Conservation (phyloP, 371 early-diverging fungal species). For the Dentiscutata heterogama region DNA sequence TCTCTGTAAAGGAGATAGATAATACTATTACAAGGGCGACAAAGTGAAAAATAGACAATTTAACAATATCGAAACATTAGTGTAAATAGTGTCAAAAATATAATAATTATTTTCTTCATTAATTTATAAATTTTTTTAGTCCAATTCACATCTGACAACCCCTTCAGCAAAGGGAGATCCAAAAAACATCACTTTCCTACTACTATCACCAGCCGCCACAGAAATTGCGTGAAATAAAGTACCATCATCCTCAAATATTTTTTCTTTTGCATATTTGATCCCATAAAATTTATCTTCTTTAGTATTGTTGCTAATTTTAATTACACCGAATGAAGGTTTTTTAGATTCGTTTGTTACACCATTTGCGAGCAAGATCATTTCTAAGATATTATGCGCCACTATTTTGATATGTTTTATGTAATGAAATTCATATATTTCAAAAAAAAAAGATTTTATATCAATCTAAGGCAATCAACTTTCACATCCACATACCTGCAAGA, state of each 20-base stretch:
- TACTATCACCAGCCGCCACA: slow-evolving; percentile 56
- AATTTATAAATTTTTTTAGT: background rate
- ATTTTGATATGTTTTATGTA: too few species aligned
- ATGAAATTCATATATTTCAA: too few species aligned
- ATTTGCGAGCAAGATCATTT: background rate
- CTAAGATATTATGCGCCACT: background rate
- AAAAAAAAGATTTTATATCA: too few species aligned
- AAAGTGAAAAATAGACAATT: too few species aligned
- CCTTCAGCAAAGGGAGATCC: slow-evolving; percentile 43
- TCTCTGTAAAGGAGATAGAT: too few species aligned
- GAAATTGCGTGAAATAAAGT: slow-evolving; percentile 56
- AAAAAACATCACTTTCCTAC: slow-evolving; percentile 51
- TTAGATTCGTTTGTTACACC: background rate
- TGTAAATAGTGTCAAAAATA: too few species aligned
- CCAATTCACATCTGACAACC: slow-evolving; percentile 14
- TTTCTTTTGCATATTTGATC: slow-evolving; percentile 52
- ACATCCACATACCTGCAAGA: slow-evolving; percentile 48
- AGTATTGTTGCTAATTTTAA: slow-evolving; percentile 50
- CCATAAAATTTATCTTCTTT: slow-evolving; percentile 25
- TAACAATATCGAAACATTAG: too few species aligned
- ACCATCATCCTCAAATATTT: slow-evolving; percentile 56
- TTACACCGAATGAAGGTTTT: slow-evolving; percentile 45
- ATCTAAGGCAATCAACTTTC: too few species aligned
- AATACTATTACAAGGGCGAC: too few species aligned
- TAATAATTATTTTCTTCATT: too few species aligned